Evolutionary conservation across 345 rosid species (phyloP), one percentile per base, ranked within the genome.

Genomic region (Citropsis articulata): DNA sequence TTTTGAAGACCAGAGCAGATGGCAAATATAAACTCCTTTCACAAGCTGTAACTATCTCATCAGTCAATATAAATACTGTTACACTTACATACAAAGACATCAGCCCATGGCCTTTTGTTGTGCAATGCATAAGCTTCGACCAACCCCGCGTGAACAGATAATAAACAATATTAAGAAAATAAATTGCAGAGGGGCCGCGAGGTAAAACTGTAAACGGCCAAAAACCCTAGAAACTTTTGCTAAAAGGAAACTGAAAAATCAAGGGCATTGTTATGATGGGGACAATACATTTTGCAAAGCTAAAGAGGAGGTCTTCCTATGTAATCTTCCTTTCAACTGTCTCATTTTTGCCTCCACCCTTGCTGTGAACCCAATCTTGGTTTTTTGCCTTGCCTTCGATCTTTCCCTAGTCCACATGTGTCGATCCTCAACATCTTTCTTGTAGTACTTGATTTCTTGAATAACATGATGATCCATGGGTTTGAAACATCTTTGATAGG

Each of bases 391-490:
- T 0, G 98, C 98, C 85, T 93, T 97, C 2, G 98, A 92, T 62
- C 97, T 77, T 82, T 97, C 99, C 84, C 98, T 73, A 4, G 86
- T 86, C 99, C 98, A 97, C 94, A 97, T 88, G 62, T 81, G 81
- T 57, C 86, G 85, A 69, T 97, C 99, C 85, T 91, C 89, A 0
- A 90, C 85, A 14, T 97, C 99, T 69, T 93, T 90, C 83, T 76
- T 89, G 81, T 88, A 94, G 84, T 90, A 88, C 83, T 92, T 92
- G 81, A 96, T 96, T 85, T 92, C 98, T 86, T 96, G 99, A 68
- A 96, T 90, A 85, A 96, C 90, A 72, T 94, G 98, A 83, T 96
- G 99, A 82, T 96, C 98, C 92, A 94, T 64, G 3, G 99, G 98
- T 65, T 90, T 84, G 80, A 91, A 86, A 68, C 86, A 86, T 83